A percentile compares a stretch with the other conserved stretches of the same genome.
Conservation (phyloP, 2,329 filamentous ascomycete genomes). For the Chrysoporthe austroafricana region DNA sequence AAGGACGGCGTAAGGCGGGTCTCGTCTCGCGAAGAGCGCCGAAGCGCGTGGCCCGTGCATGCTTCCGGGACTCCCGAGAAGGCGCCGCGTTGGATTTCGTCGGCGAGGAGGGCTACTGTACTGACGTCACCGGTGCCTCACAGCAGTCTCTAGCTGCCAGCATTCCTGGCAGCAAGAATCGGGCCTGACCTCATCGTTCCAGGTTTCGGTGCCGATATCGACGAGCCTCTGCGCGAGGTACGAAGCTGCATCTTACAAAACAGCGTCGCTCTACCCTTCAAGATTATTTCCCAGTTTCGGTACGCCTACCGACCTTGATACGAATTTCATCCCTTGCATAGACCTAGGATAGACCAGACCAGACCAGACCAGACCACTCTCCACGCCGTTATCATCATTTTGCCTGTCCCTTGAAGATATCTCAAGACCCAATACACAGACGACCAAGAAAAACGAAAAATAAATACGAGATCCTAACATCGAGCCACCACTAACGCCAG, state of each 20-base stretch:
- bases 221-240: neutral
- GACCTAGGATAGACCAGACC: neutral
- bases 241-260: neutral
- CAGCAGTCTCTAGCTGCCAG: neutral
- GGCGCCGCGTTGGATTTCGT: neutral
- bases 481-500: neutral
- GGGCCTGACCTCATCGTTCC: conserved; percentile 12
- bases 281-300: neutral
- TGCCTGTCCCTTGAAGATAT: neutral
- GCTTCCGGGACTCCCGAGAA: neutral
- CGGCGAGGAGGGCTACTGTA: neutral
- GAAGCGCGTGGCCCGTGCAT: conserved; percentile 10
- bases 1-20: neutral
- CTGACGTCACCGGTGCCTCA: conserved; percentile 8
- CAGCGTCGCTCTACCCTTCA: neutral
- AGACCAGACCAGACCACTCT: neutral
- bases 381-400: neutral
- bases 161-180: neutral
- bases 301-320: neutral
- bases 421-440: neutral
- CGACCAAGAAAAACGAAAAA: neutral
- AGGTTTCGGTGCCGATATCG: conserved; percentile 5
- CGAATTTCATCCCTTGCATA: neutral
- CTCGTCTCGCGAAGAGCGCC: conserved; percentile 10
- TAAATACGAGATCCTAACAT: too few relatives aligned